Evolutionary conservation across 176 grass and related monocot species (phyloP).

Genomic region (Avena atlantica): DNA sequence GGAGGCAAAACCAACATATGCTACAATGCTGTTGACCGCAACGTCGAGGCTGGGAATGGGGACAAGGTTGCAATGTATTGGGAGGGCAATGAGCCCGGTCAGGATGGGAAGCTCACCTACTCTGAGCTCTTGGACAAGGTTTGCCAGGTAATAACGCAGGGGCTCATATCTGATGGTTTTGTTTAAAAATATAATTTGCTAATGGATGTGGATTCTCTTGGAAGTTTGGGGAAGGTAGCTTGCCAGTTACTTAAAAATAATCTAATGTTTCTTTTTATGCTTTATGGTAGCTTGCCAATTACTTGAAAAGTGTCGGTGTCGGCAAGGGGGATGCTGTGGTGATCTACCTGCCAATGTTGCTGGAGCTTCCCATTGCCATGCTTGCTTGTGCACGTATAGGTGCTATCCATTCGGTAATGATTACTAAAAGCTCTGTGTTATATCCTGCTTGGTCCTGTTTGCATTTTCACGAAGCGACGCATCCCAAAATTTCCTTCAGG

Average conservation of each 20-base stretch:
- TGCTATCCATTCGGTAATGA: conserved; percentile 88
- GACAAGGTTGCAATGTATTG: conserved; percentile 85
- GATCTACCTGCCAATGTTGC: conserved; percentile 96
- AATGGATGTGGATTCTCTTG: conserved; percentile 30
- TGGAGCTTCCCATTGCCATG: conserved; percentile 97
- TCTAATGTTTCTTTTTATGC: conserved; percentile 26
- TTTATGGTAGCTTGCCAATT: conserved; percentile 80
- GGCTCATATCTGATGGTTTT: conserved; percentile 31
- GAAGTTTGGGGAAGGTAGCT: conserved; percentile 10
- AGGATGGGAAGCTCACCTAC: conserved; percentile 78
- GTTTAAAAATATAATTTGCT: background rate
- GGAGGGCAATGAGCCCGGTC: conserved; percentile 80
- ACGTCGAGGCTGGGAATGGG: conserved; percentile 73
- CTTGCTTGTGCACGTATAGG: conserved; percentile 95
- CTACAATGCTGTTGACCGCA: conserved; percentile 90
- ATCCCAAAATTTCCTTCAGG: conserved; percentile 46
- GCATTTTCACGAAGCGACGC: background rate
- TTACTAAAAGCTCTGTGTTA: background rate
- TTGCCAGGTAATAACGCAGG: conserved; percentile 80
- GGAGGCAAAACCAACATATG: conserved; percentile 93
- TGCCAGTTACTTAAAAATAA: too few relatives aligned
- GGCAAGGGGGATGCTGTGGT: conserved; percentile 84
- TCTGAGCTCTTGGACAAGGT: conserved; percentile 87
- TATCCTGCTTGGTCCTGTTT: conserved; percentile 11
- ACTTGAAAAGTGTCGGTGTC: conserved; percentile 84